Conservation (phyloP, 2,329 filamentous ascomycete genomes). For the Tolypocladium album region DNA sequence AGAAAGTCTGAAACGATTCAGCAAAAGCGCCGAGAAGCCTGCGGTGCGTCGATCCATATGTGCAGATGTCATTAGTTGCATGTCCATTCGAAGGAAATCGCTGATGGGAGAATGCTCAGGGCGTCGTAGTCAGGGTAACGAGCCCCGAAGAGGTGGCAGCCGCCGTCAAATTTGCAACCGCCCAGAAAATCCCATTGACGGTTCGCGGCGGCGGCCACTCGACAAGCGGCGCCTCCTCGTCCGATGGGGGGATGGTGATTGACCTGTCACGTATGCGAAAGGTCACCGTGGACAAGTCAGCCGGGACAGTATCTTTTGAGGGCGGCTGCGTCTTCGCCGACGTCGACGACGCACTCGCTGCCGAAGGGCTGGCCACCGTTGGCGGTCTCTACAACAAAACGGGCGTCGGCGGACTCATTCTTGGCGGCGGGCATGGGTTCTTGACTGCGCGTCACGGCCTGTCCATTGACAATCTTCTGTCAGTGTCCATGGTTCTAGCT, state of each 20-base stretch:
- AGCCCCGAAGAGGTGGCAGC: slow-evolving; percentile 27
- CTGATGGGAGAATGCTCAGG: slow-evolving; percentile 13
- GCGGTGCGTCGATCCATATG: slow-evolving; percentile 11
- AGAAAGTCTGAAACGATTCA: slow-evolving; percentile 22
- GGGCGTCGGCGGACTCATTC: slow-evolving; percentile 46
- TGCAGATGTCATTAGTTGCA: too few relatives aligned
- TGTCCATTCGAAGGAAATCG: neutral
- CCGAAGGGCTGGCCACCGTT: slow-evolving; percentile 44
- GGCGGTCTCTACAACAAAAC: slow-evolving; percentile 54
- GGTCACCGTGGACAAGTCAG: slow-evolving; percentile 34
- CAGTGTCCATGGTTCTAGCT: slow-evolving; percentile 26
- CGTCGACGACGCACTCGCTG: slow-evolving; percentile 38
- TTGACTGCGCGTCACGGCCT: slow-evolving; percentile 45
- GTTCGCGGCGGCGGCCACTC: slow-evolving; percentile 47
- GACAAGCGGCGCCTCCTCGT: slow-evolving; percentile 35
- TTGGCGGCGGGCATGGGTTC: slow-evolving; percentile 49
- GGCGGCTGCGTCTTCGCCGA: slow-evolving; percentile 43
- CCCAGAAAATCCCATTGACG: slow-evolving; percentile 35
- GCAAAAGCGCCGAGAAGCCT: slow-evolving; percentile 20
- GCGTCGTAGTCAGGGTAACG: slow-evolving; percentile 28
- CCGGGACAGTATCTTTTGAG: slow-evolving; percentile 34
- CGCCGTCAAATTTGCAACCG: slow-evolving; percentile 30
- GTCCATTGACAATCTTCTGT: slow-evolving; percentile 30
- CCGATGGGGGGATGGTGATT: slow-evolving; percentile 43
- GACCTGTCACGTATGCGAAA: slow-evolving; percentile 39